Evolutionary conservation across 2,329 filamentous ascomycete genomes (phyloP).

Genomic region (Colletotrichum graminicola): DNA sequence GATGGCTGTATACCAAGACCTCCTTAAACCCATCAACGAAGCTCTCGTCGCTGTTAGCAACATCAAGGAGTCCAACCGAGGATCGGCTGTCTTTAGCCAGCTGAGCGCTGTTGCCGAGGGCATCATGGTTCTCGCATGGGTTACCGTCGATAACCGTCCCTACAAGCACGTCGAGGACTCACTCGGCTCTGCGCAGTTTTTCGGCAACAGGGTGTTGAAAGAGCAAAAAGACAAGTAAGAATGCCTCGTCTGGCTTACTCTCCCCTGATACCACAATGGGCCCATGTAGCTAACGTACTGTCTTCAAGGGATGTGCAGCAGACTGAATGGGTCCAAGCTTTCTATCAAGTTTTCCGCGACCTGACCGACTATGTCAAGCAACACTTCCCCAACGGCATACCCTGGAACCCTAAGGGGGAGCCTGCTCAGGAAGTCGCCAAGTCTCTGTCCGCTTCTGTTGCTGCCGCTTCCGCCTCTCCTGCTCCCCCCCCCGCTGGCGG

Average conservation of each 20-base stretch:
- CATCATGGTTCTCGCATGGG: constrained; percentile 91
- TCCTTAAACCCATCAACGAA: constrained; percentile 89
- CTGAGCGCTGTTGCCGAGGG: constrained; percentile 90
- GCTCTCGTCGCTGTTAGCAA: constrained; percentile 83
- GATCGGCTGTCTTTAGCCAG: constrained; percentile 81
- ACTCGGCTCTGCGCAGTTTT: constrained; percentile 88
- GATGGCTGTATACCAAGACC: constrained; percentile 76
- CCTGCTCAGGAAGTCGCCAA: constrained; percentile 76
- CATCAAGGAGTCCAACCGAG: constrained; percentile 85
- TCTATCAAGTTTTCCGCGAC: constrained; percentile 89
- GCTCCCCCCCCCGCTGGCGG: constrained; percentile 67
- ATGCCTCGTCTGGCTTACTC: neutral
- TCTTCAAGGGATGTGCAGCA: constrained; percentile 77
- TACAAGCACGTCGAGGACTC: constrained; percentile 88
- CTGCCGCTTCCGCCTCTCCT: constrained; percentile 55
- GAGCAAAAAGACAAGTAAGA: constrained; percentile 80
- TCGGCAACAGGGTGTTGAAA: constrained; percentile 92
- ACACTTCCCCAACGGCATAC: constrained; percentile 81
- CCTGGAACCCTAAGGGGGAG: constrained; percentile 86
- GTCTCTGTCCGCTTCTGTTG: constrained; percentile 64
- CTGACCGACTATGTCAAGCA: constrained; percentile 87
- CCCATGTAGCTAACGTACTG: constrained; percentile 21
- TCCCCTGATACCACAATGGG: constrained; percentile 25
- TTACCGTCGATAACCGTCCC: constrained; percentile 85
- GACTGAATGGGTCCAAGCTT: constrained; percentile 91